Evolutionary conservation across 306 rosid genomes (phyloP).

Genomic region (Fragaria vesca): DNA sequence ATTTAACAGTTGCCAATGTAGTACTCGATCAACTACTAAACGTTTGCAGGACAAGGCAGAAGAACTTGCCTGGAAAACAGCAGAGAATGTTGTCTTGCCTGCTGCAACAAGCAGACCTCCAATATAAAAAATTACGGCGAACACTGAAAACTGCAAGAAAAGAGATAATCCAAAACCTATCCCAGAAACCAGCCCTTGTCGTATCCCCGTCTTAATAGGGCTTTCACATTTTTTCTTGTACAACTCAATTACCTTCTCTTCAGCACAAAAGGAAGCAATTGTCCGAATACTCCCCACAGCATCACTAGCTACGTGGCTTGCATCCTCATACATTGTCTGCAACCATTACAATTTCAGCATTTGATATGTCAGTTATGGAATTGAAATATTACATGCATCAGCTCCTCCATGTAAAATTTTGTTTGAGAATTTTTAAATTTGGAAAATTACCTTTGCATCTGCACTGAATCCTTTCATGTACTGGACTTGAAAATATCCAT

Average conservation of each 20-base stretch:
- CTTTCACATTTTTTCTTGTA: constrained; percentile 66
- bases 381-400: background rate
- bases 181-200: constrained; percentile 61
- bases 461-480: constrained; percentile 60
- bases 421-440: background rate
- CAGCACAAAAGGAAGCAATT: constrained; percentile 81
- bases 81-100: constrained; percentile 47
- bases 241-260: constrained; percentile 68
- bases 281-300: constrained; percentile 83
- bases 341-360: constrained; percentile 11
- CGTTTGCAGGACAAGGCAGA: constrained; percentile 7
- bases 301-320: constrained; percentile 72
- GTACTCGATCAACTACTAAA: background rate
- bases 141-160: constrained; percentile 42
- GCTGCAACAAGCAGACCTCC: constrained; percentile 53
- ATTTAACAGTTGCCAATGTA: too few relatives aligned
- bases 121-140: constrained; percentile 52
- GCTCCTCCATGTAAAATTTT: background rate
- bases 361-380: background rate
- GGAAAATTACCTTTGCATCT: constrained; percentile 56
- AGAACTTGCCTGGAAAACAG: constrained; percentile 54
- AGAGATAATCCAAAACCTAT: constrained; percentile 52
- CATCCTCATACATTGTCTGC: constrained; percentile 78
- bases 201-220: constrained; percentile 52
- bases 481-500: constrained; percentile 52